Base-by-base conservation (phyloP, 257 asterid species). In the Capsicum chinense region DNA sequence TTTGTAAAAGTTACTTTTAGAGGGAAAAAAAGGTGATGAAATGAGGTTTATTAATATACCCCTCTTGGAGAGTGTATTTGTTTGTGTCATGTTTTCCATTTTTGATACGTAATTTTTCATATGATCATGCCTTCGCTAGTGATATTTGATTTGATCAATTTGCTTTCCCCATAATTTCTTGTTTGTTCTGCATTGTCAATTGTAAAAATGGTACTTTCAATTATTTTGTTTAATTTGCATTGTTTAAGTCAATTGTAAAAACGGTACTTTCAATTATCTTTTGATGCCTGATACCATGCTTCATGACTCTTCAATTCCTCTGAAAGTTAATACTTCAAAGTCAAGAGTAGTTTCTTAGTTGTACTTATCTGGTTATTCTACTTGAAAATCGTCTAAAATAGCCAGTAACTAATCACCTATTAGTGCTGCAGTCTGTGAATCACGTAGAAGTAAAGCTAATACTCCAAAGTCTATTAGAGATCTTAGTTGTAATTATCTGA, bases 121-220 rank as follows among this genome's bases (percentile, higher is more conserved):
- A 54, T 15, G 66, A 26, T 54, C 82, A 15, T 54, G 50, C 26
- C 64, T 78, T 78, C 0, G 7, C 6, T 9, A 33, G 16, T 78
- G 16, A 78, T 78, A 78, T 54, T 52, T 78, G 64, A 33, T 33
- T 76, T 78, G 60, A 26, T 76, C 47, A 78, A 78, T 78, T 78
- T 54, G 21, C 64, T 78, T 78, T 54, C 12, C 63, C 44, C 63
- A 50, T 12, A 76, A 52, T 8, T 76, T 76, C 48, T 52, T 52
- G 21, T 76, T 74, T 76, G 21, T 10, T 73, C 26, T 52, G 47
- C 81, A 50, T 76, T 26, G 26, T 26, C 26, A 26, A 26, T 26
- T 26, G 26, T 26, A 26, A 26, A 26, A 26, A 26, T 26, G 26
- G 26, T 26, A 26, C 26, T 26, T 26, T 26, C 26, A 26, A 26